Percentiles rank a stretch among this genome's conserved stretches.
phyloP scores from a whole-genome alignment of 352 stramenopile genomes.

The Phytophthora rubi region DNA sequence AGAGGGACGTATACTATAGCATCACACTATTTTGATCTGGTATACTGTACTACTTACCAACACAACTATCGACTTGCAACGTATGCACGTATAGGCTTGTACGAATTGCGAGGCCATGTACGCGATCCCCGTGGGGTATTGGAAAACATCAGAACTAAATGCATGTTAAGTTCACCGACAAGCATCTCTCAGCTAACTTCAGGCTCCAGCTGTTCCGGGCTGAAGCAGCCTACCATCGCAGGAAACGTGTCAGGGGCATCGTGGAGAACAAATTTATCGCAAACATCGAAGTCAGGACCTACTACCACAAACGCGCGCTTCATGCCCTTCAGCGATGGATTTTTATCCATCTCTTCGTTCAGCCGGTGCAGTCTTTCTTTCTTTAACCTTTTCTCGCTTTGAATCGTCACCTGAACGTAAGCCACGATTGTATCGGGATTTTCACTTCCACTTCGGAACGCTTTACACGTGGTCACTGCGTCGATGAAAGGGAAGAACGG shows the following conservation, averaged over 20 bases:
- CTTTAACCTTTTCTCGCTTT: slow-evolving; percentile 28
- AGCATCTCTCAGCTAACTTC: slow-evolving; percentile 8
- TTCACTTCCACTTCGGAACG: slow-evolving; percentile 15
- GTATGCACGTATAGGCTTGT: not conserved
- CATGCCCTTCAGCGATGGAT: slow-evolving; percentile 13
- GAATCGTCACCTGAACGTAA: no score
- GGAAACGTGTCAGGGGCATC: slow-evolving; percentile 14
- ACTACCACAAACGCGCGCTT: slow-evolving; percentile 25
- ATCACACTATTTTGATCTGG: no score
- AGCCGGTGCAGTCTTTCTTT: slow-evolving; percentile 9
- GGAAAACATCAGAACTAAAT: not conserved
- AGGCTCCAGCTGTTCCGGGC: slow-evolving; percentile 16
- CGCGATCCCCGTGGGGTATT: slow-evolving; percentile 2
- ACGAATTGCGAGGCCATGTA: slow-evolving; percentile 11
- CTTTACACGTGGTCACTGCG: slow-evolving; percentile 26
- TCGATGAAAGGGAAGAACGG: slow-evolving; percentile 31
- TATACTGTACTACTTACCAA: no score
- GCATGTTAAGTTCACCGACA: slow-evolving; percentile 5
- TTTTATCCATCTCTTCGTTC: slow-evolving; percentile 28
- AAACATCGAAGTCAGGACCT: slow-evolving; percentile 15
- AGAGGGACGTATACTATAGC: no score
- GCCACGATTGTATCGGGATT: not conserved
- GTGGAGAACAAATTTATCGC: slow-evolving; percentile 16
- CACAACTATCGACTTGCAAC: no score
- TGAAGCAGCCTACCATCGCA: slow-evolving; percentile 26